Evolutionary conservation across 257 asterid genomes (phyloP).

Genomic region (Salvia miltiorrhiza): DNA sequence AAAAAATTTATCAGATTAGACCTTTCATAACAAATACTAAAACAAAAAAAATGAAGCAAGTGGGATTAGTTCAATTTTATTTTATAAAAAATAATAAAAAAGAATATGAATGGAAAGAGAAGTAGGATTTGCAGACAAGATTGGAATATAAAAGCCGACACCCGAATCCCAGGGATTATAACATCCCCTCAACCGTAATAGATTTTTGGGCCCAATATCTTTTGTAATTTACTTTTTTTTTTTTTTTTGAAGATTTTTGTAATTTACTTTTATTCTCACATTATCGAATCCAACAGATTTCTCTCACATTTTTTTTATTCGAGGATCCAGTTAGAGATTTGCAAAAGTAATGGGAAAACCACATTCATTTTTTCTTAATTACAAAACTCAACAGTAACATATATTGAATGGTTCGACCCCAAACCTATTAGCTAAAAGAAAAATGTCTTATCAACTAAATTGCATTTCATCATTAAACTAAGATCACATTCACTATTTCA

Average conservation of each 20-base stretch:
- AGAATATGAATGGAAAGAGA: background rate
- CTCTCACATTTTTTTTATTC: background rate
- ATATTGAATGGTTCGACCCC: too few relatives aligned
- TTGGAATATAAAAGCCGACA: slow-evolving; percentile 46
- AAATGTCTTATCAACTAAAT: too few relatives aligned
- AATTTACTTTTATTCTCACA: slow-evolving; percentile 13
- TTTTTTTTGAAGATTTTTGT: too few relatives aligned
- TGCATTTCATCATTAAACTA: too few relatives aligned
- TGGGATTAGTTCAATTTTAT: slow-evolving; percentile 18
- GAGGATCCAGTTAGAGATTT: background rate
- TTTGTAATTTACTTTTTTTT: too few relatives aligned
- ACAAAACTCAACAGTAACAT: too few relatives aligned
- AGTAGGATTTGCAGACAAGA: background rate
- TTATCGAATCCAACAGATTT: slow-evolving; percentile 12
- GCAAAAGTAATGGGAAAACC: background rate
- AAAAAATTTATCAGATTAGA: slow-evolving; percentile 1
- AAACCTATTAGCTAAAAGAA: too few relatives aligned
- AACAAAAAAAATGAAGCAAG: slow-evolving; percentile 16
- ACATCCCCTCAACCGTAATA: slow-evolving; percentile 30
- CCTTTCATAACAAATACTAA: background rate
- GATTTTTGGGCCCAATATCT: slow-evolving; percentile 33
- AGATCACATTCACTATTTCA: too few relatives aligned
- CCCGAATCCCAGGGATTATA: slow-evolving; percentile 38
- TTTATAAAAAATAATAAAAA: too few relatives aligned
- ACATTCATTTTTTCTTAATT: too few relatives aligned